A percentile compares a stretch with the other conserved stretches of the same genome.
Conservation (phyloP, 2,329 filamentous ascomycete species). For the Penicillium sp. region DNA sequence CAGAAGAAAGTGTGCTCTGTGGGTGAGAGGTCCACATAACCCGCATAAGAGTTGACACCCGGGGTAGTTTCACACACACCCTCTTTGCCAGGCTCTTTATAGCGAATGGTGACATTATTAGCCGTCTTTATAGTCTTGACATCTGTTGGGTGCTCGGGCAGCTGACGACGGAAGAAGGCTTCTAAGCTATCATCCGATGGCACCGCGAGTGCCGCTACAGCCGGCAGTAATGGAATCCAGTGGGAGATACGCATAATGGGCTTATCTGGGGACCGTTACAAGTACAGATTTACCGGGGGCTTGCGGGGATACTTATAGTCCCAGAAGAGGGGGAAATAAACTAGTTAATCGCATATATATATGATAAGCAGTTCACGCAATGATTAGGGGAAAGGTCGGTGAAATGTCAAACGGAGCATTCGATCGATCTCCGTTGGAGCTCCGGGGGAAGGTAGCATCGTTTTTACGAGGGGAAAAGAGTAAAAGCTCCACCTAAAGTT, state of each 20-base stretch:
- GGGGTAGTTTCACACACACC: conserved; percentile 56
- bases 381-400: not conserved
- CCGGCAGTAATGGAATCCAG: conserved; percentile 23
- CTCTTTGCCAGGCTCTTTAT: conserved; percentile 56
- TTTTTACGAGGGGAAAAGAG: not conserved
- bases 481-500: not conserved
- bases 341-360: not conserved
- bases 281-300: not conserved
- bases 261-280: not conserved
- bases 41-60: conserved; percentile 56
- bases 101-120: conserved; percentile 55
- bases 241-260: conserved; percentile 24
- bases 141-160: conserved; percentile 39
- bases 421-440: not conserved
- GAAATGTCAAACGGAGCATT: not conserved
- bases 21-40: conserved; percentile 55
- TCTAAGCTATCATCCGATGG: conserved; percentile 7
- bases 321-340: not conserved
- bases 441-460: not conserved
- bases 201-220: conserved; percentile 20
- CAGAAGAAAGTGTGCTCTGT: conserved; percentile 56
- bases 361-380: not conserved
- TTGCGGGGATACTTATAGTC: not conserved
- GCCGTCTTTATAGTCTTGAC: conserved; percentile 42
- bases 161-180: conserved; percentile 29